Conservation (phyloP, 495 filamentous ascomycete species). For the Aspergillus asperescens region DNA sequence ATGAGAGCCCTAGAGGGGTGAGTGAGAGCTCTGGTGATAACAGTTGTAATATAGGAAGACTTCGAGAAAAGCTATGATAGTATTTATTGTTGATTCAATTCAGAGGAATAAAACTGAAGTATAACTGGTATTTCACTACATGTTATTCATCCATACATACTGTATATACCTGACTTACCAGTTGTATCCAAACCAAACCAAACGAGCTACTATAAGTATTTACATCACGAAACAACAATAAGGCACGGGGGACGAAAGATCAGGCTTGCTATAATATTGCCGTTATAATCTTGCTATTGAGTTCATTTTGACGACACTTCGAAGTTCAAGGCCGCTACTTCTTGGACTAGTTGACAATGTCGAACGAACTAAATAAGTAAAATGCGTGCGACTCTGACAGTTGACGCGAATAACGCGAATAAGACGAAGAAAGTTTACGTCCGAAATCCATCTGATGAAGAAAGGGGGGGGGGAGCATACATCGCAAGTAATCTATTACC, state of each 20-base stretch:
- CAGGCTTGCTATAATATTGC: no score
- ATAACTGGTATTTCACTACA: constrained; percentile 3
- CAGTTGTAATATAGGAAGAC: neutral
- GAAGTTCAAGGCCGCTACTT: no score
- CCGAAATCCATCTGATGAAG: neutral
- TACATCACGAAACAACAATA: no score
- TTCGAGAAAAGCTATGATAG: neutral
- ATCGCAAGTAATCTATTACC: neutral
- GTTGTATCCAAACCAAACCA: constrained; percentile 3
- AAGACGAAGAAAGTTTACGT: neutral
- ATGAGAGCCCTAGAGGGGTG: neutral
- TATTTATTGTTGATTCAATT: neutral
- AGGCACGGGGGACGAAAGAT: no score
- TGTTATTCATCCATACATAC: constrained; percentile 5
- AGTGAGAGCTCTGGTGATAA: neutral
- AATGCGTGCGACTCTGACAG: neutral
- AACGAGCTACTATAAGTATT: no score
- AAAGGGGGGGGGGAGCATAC: neutral
- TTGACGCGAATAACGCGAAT: neutral
- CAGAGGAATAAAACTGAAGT: neutral
- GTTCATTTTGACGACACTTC: no score
- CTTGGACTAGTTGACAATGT: neutral
- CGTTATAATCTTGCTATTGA: no score
- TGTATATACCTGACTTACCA: constrained; percentile 1
- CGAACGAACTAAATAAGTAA: neutral